Evolutionary conservation across 2,329 filamentous ascomycete genomes (phyloP).

Genomic region (Phialophora verrucosa): DNA sequence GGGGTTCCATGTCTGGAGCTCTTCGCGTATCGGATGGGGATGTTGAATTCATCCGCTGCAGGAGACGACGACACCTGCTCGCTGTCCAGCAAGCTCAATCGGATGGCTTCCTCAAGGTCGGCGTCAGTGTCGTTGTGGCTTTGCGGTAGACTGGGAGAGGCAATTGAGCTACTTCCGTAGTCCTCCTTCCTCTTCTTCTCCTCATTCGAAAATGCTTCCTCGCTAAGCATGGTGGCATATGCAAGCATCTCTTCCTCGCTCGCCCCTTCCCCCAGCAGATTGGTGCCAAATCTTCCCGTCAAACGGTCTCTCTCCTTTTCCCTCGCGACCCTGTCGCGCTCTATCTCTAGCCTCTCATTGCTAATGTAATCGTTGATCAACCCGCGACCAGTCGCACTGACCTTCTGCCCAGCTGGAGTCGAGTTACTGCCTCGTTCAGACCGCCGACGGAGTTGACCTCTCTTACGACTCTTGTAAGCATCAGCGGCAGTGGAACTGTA

Average conservation of each 20-base stretch:
- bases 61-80: slow-evolving; percentile 37
- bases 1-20: slow-evolving; percentile 38
- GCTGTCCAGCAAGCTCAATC: slow-evolving; percentile 54
- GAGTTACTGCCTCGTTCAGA: slow-evolving; percentile 68
- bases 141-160: slow-evolving; percentile 20
- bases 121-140: slow-evolving; percentile 50
- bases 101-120: slow-evolving; percentile 68
- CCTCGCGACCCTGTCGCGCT: slow-evolving; percentile 70
- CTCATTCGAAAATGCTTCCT: slow-evolving; percentile 62
- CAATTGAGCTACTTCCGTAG: slow-evolving; percentile 46
- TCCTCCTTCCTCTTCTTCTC: slow-evolving; percentile 54
- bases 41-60: slow-evolving; percentile 33
- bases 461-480: slow-evolving; percentile 76
- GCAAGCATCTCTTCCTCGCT: slow-evolving; percentile 67
- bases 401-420: slow-evolving; percentile 59
- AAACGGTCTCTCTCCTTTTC: slow-evolving; percentile 72
- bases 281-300: slow-evolving; percentile 81
- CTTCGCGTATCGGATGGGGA: slow-evolving; percentile 48
- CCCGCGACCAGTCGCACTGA: slow-evolving; percentile 67
- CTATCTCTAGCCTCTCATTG: slow-evolving; percentile 81
- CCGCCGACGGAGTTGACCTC: slow-evolving; percentile 68
- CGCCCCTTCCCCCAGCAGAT: slow-evolving; percentile 64
- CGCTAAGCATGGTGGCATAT: slow-evolving; percentile 67
- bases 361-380: slow-evolving; percentile 81
- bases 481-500: slow-evolving; percentile 82